Evolutionary conservation across 768 basidiomycete species (phyloP), one percentile per base, ranked within the genome.

Genomic region (Daedalea quercina): DNA sequence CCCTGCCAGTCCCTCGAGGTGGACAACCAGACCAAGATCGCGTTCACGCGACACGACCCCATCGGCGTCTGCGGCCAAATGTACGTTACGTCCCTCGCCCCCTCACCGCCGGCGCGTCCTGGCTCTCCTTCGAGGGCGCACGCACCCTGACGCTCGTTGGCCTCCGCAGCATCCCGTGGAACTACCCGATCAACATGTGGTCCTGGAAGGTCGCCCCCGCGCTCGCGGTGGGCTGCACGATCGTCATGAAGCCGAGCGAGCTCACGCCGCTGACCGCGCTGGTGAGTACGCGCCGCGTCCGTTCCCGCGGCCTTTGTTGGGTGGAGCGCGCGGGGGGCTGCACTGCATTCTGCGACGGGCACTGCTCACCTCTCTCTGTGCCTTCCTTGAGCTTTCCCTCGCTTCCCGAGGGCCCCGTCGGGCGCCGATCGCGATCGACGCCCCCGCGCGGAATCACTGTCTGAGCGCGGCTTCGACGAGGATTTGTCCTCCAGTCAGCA

Each of bases 31-130:
- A 73, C 71, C 46, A 96, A 95, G 69, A 70, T 90, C 51, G 90
- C 87, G 3, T 93, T 89, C 70, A 94, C 92, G 8, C 80, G 81
- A 33, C 87, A 88, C 62, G 93, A 94, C 44, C 92, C 94, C 19
- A 85, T 95, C 57, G 93, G 94, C n/a, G 93, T 94, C 26, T 92
- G 90, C 63, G 93, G 87, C 2, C 94, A 96, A 68, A 94, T 91
- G 89, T 90, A 63, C 52, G 75, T 61, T 11, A 33, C 42, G 8
- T 9, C 20, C 47, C 50, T 43, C 34, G 9, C 22, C 19, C 9
- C 22, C 42, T 20, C 19, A 9, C 22, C 42, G 15, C 42, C 42
- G 9, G 9, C 17, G 9, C 17, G 9, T 35, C 34, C 17, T 35
- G 9, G 34, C 17, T 35, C 17, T 17, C 34, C 9, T 35, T 35